These are phyloP conservation scores for Rutstroemia sydowiana DNA, from an alignment of 2,329 filamentous ascomycete genomes.

Conservation along the genomic window DNA sequence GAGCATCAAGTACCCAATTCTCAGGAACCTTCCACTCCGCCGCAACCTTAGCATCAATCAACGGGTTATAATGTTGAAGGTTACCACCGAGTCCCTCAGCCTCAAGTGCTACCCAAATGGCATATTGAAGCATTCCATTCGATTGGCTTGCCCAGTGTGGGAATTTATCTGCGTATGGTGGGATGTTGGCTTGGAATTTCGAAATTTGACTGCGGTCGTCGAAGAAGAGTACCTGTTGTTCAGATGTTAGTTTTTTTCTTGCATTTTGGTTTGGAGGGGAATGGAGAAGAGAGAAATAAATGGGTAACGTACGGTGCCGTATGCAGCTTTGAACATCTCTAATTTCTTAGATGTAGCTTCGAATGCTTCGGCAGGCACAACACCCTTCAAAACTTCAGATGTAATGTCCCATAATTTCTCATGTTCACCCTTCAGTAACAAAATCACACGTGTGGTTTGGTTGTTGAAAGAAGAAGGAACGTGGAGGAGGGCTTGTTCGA, in stretches of 20 bases:
- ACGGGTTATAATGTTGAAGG: constrained; percentile 88
- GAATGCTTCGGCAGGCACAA: constrained; percentile 49
- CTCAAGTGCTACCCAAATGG: constrained; percentile 75
- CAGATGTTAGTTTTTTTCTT: not conserved
- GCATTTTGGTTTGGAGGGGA: not conserved
- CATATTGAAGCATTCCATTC: constrained; percentile 74
- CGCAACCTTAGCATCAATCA: constrained; percentile 67
- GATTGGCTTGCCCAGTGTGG: constrained; percentile 69
- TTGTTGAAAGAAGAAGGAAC: constrained; percentile 83
- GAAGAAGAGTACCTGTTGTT: constrained; percentile 69
- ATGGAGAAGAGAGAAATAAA: not conserved
- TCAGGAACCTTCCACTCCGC: constrained; percentile 51
- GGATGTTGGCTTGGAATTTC: constrained; percentile 60
- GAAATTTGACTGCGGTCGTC: constrained; percentile 65
- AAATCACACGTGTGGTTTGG: constrained; percentile 70
- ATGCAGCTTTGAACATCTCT: constrained; percentile 58
- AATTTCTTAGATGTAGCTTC: constrained; percentile 19
- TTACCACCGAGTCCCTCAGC: constrained; percentile 79
- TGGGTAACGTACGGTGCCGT: constrained; percentile 62
- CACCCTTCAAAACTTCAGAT: constrained; percentile 54
- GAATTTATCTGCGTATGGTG: constrained; percentile 73
- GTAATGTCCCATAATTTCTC: constrained; percentile 79
- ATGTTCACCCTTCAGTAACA: constrained; percentile 77
- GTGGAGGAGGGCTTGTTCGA: constrained; percentile 56
- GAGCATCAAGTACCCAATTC: constrained; percentile 70